A percentile compares a stretch with the other conserved stretches of the same genome.
phyloP scores from a whole-genome alignment of 306 rosid genomes.

The Chamaecrista fasciculata region DNA sequence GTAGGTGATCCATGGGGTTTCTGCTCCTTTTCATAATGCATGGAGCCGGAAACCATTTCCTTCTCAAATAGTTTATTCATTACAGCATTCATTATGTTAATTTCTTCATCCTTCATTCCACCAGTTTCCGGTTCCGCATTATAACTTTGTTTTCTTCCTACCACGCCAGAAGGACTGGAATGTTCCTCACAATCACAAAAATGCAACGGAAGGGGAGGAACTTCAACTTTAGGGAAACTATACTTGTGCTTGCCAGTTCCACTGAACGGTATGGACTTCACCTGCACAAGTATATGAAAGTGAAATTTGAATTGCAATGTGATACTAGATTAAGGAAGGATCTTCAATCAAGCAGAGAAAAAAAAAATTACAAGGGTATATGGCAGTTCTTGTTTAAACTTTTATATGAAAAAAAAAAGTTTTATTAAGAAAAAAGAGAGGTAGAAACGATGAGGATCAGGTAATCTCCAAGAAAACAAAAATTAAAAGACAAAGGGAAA shows the following conservation, averaged over 20 bases:
- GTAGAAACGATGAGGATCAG: too few species aligned
- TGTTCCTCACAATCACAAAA: constrained; percentile 97
- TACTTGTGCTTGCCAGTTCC: constrained; percentile 95
- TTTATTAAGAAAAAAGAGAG: background rate
- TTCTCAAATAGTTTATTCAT: constrained; percentile 63
- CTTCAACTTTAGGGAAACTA: constrained; percentile 77
- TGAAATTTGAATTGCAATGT: constrained; percentile 7
- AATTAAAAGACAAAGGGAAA: background rate
- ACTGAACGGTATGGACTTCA: constrained; percentile 72
- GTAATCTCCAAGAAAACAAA: background rate
- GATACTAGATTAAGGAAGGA: background rate
- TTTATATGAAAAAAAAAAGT: too few species aligned
- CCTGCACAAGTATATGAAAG: constrained; percentile 40
- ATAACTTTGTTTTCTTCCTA: constrained; percentile 27
- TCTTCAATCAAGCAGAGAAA: too few species aligned
- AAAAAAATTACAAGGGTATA: background rate
- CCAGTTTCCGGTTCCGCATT: constrained; percentile 34
- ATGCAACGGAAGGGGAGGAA: constrained; percentile 67
- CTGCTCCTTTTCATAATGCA: constrained; percentile 23
- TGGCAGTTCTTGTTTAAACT: background rate
- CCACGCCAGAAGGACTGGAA: constrained; percentile 35
- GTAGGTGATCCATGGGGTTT: constrained; percentile 27
- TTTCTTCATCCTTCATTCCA: constrained; percentile 65
- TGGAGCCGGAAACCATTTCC: constrained; percentile 33
- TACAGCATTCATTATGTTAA: constrained; percentile 67